Evolutionary conservation across 2,329 filamentous ascomycete genomes (phyloP), one percentile per base, ranked within the genome.

Genomic region (Scytalidium sp.): DNA sequence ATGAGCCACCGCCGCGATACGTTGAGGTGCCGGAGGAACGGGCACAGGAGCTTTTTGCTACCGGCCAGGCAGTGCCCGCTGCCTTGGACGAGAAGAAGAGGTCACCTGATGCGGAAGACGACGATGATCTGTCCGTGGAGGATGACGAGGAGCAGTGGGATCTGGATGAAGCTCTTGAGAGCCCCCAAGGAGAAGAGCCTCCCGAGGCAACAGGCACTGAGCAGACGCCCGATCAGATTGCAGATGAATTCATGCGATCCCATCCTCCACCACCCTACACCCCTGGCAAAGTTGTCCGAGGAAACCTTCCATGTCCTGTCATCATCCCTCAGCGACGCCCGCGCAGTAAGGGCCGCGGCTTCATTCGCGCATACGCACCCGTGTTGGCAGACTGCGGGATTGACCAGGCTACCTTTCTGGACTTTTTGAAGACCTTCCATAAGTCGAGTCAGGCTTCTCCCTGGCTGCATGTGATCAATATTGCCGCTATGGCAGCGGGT

Each of bases 321-420:
- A 71, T 81, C 19, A 60, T 81, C 3, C 75, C 76, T 0, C 79
- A 81, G 50, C 65, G 78, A 2, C 70, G 79, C 10, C 78, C 78
- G 1, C 67, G 71, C 23, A 66, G 70, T 25, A 74, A 74, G 46
- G 59, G 63, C 1, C 68, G 78, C 11, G 79, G 78, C 0, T 80
- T 81, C 54, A 65, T 80, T 3, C 69, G 72, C n/a, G 78, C 75
- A 0, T 81, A 81, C 57, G 69, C 77, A 0, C 78, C 78, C 0
- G 60, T 74, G 1, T 66, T 82, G 0, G 66, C 64, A n/a, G 57
- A 69, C 11, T 64, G 64, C 13, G 75, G 72, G 2, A 75, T 81
- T 52, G 69, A 74, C 47, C 70, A 80, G 58, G 61, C 65, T 3
- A 69, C 69, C 0, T 81, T 78, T 54, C 55, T 79, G 19, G 65